A percentile compares a stretch with the other conserved stretches of the same genome.
phyloP scores from a whole-genome alignment of 75 land plant genomes.

The Cryptomeria japonica region DNA sequence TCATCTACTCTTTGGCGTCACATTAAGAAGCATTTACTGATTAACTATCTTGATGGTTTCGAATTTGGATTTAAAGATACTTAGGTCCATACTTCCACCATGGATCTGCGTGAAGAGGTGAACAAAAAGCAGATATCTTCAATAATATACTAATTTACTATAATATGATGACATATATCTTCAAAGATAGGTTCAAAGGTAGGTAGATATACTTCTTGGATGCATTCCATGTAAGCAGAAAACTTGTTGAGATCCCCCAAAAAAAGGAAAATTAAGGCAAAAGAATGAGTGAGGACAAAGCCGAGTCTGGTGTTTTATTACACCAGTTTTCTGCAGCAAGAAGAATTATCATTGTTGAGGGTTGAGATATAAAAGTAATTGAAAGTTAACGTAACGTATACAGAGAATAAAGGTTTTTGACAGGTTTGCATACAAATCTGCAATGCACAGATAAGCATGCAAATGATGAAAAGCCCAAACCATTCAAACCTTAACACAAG shows the following conservation, averaged over 20 bases:
- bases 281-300: background rate
- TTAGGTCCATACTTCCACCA: background rate
- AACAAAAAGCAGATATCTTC: background rate
- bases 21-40: background rate
- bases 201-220: background rate
- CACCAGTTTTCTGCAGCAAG: background rate
- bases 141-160: too few species aligned
- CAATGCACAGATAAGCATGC: background rate
- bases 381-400: background rate
- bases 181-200: background rate
- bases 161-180: background rate
- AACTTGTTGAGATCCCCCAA: background rate
- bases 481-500: background rate
- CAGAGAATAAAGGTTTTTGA: background rate
- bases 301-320: background rate
- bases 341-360: background rate
- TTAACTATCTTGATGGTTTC: background rate
- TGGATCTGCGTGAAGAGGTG: background rate
- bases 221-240: background rate
- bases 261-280: too few species aligned
- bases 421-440: background rate
- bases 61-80: background rate
- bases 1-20: background rate
- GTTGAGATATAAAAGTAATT: background rate
- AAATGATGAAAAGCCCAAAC: background rate